These are phyloP conservation scores for Leishmania turanica DNA, from an alignment of 208 protist species.

Conservation along the genomic window DNA sequence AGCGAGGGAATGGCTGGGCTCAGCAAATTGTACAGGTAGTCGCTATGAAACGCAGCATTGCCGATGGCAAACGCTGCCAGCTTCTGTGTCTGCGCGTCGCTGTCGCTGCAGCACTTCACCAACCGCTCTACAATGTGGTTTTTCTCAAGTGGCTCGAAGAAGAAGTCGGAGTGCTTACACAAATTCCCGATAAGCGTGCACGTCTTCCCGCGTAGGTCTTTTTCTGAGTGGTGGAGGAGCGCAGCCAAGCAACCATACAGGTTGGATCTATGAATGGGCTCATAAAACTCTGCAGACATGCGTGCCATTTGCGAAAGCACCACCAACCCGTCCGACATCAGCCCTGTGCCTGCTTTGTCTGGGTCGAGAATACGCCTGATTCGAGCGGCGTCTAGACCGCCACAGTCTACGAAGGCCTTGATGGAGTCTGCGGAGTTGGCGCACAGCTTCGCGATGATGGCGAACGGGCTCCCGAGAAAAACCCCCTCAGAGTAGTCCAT, in stretches of 20 bases:
- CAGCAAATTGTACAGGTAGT: constrained; percentile 84
- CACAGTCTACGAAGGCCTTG: constrained; percentile 83
- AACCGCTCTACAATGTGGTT: constrained; percentile 74
- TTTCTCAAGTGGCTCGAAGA: constrained; percentile 86
- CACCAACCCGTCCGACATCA: constrained; percentile 89
- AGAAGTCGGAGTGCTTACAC: constrained; percentile 94
- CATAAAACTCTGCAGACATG: constrained; percentile 87
- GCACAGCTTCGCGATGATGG: constrained; percentile 85
- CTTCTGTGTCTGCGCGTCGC: constrained; percentile 90
- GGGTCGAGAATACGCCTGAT: constrained; percentile 81
- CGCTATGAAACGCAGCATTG: constrained; percentile 95
- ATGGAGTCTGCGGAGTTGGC: constrained; percentile 79
- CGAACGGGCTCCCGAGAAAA: constrained; percentile 83
- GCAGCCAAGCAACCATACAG: constrained; percentile 70
- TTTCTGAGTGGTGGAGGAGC: constrained; percentile 76
- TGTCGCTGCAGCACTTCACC: constrained; percentile 84
- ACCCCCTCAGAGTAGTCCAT: constrained; percentile 85
- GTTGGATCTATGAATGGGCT: constrained; percentile 78
- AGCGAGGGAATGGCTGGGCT: constrained; percentile 76
- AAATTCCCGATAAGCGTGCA: constrained; percentile 96
- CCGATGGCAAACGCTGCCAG: constrained; percentile 96
- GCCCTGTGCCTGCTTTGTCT: constrained; percentile 59
- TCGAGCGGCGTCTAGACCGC: constrained; percentile 71
- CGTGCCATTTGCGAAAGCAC: constrained; percentile 93
- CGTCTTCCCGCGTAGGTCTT: constrained; percentile 86